Percentiles rank a stretch among this genome's conserved stretches.
These are phyloP conservation scores for Hypoxylon sp. DNA, from an alignment of 2,329 filamentous ascomycete genomes.

Conservation along the genomic window DNA sequence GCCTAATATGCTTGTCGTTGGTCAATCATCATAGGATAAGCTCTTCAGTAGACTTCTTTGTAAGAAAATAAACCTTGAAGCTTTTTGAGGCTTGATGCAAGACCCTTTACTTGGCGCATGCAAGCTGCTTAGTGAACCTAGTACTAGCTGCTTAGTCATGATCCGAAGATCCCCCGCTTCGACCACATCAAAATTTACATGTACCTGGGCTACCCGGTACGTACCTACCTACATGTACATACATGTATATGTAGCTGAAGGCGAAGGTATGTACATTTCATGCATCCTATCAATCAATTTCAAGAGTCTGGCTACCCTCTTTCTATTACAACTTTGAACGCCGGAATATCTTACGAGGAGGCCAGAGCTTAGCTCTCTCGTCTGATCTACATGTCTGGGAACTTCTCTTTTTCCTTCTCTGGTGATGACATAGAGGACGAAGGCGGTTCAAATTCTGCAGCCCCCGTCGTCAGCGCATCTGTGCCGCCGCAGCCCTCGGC, in stretches of 20 bases:
- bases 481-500: constrained; percentile 49
- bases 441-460: constrained; percentile 53
- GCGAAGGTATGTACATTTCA: not conserved
- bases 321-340: constrained; percentile 7
- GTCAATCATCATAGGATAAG: constrained; percentile 19
- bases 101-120: no score
- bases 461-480: constrained; percentile 44
- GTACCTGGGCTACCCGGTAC: constrained; percentile 4
- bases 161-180: constrained; percentile 38
- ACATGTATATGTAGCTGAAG: no score
- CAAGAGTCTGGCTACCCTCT: constrained; percentile 6
- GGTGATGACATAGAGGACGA: constrained; percentile 75
- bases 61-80: constrained; percentile 16
- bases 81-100: not conserved
- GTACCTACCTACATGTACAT: constrained; percentile 9
- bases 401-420: constrained; percentile 73
- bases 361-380: constrained; percentile 6
- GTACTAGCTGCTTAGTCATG: not conserved
- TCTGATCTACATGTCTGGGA: constrained; percentile 54
- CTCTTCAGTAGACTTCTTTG: constrained; percentile 14
- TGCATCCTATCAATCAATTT: not conserved
- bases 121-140: no score
- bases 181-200: not conserved
- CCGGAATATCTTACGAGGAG: constrained; percentile 11
- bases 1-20: constrained; percentile 22